Percentiles rank a stretch among this genome's conserved stretches.
Evolutionary conservation across 192 early-diverging fungal species (phyloP).

Genomic region (Phycomyces blakesleeanus): DNA sequence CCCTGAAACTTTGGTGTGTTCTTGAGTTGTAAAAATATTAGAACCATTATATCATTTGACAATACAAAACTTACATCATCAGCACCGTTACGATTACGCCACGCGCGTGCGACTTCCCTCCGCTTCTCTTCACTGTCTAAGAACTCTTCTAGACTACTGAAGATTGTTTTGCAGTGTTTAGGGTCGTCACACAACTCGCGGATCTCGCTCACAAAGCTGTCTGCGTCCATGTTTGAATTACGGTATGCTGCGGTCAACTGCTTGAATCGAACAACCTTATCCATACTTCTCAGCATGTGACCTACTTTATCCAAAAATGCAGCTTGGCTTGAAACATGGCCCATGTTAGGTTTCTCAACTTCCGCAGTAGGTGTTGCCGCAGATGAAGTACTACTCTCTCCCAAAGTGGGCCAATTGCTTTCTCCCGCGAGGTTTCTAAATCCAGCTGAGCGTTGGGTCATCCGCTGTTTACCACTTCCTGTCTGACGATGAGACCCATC

Average conservation of each 20-base stretch:
- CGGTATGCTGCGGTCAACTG: conserved; percentile 41
- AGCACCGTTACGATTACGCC: conserved; percentile 58
- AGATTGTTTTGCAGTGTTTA: conserved; percentile 42
- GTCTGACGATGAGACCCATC: background rate
- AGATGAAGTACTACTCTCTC: conserved; percentile 2
- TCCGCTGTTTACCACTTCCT: background rate
- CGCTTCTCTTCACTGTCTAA: conserved; percentile 44
- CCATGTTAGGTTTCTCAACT: background rate
- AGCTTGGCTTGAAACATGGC: conserved; percentile 29
- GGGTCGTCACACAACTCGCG: conserved; percentile 38
- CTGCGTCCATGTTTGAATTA: conserved; percentile 32
- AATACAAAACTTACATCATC: too few relatives aligned
- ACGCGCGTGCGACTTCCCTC: conserved; percentile 57
- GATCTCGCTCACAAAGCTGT: conserved; percentile 40
- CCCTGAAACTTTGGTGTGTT: too few relatives aligned
- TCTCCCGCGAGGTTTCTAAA: background rate
- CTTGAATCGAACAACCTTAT: conserved; percentile 41
- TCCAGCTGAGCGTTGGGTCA: background rate
- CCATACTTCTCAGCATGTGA: conserved; percentile 34
- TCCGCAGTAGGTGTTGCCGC: background rate
- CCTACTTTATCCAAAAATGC: conserved; percentile 38
- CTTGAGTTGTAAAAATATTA: too few relatives aligned
- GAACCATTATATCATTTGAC: too few relatives aligned
- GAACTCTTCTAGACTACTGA: conserved; percentile 45
- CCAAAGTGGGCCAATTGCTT: conserved; percentile 26